Conservation (phyloP, 2,329 filamentous ascomycete species). For the Clonostachys byssicola region DNA sequence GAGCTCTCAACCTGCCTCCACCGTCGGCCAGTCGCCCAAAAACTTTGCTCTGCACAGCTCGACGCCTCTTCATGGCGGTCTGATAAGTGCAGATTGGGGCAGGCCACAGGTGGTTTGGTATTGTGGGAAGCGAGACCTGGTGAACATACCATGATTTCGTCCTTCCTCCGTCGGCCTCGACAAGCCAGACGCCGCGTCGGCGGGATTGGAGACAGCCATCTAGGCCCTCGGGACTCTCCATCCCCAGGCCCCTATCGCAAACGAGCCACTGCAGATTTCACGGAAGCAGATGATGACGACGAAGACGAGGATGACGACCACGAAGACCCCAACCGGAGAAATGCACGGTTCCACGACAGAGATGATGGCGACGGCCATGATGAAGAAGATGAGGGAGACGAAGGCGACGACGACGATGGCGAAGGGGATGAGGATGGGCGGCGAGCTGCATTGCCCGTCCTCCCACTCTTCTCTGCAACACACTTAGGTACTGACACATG, state of each 20-base stretch:
- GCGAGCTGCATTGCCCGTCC: slow-evolving; percentile 28
- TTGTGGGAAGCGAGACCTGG: background rate
- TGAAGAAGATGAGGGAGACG: slow-evolving; percentile 34
- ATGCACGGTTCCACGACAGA: slow-evolving; percentile 7
- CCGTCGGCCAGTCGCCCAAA: no score
- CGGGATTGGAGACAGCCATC: no score
- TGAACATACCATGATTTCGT: slow-evolving; percentile 25
- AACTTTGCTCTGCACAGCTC: no score
- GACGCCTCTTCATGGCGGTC: no score
- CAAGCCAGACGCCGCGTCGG: slow-evolving; percentile 23
- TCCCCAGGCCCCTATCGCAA: slow-evolving; percentile 13
- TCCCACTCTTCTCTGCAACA: slow-evolving; percentile 77
- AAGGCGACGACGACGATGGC: slow-evolving; percentile 38
- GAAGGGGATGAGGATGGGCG: slow-evolving; percentile 29
- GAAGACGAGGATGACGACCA: slow-evolving; percentile 34
- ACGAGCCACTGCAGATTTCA: slow-evolving; percentile 62
- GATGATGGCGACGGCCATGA: slow-evolving; percentile 43
- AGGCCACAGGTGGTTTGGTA: no score
- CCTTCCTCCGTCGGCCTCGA: slow-evolving; percentile 25
- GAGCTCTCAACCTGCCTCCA: no score
- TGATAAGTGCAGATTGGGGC: no score
- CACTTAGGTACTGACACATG: slow-evolving; percentile 59
- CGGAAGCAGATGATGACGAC: slow-evolving; percentile 55
- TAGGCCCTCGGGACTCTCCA: no score
- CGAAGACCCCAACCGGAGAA: slow-evolving; percentile 12